A percentile compares a stretch with the other conserved stretches of the same genome.
These are phyloP conservation scores for Mucor mucedo DNA, from an alignment of 371 early-diverging fungal genomes.

Conservation along the genomic window DNA sequence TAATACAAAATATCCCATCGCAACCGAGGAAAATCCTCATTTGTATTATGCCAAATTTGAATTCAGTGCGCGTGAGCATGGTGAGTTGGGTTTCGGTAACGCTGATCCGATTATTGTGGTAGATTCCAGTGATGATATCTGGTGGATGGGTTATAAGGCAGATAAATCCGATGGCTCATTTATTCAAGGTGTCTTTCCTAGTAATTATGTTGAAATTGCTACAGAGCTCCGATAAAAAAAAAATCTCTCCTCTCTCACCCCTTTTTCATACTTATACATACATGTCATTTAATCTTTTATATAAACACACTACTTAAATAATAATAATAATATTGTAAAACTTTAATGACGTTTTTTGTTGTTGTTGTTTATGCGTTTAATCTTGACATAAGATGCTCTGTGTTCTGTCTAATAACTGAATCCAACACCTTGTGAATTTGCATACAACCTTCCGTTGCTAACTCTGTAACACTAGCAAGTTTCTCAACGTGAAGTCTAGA, in stretches of 20 bases:
- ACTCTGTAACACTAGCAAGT: slow-evolving; percentile 74
- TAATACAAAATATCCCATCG: slow-evolving; percentile 26
- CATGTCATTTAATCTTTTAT: not conserved
- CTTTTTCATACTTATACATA: slow-evolving; percentile 1
- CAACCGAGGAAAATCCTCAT: slow-evolving; percentile 48
- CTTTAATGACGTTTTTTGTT: not conserved
- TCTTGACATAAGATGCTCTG: slow-evolving; percentile 48
- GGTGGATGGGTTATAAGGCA: slow-evolving; percentile 85
- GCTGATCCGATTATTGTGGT: slow-evolving; percentile 79
- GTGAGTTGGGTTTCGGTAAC: slow-evolving; percentile 77
- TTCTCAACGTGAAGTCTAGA: slow-evolving; percentile 85
- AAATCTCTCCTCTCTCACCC: not conserved
- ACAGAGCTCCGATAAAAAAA: slow-evolving; percentile 18
- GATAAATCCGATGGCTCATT: slow-evolving; percentile 42
- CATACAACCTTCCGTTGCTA: slow-evolving; percentile 87
- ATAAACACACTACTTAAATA: slow-evolving; percentile 1
- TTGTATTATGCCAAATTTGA: slow-evolving; percentile 78
- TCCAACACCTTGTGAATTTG: slow-evolving; percentile 82
- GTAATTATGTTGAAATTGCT: slow-evolving; percentile 71
- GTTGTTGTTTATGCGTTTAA: slow-evolving; percentile 36
- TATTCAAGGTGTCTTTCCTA: slow-evolving; percentile 76
- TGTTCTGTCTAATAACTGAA: slow-evolving; percentile 71
- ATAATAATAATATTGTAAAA: not conserved
- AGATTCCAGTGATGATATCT: slow-evolving; percentile 80
- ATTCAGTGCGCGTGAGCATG: slow-evolving; percentile 76